phyloP scores from a whole-genome alignment of 2,329 filamentous ascomycete species.

The Hymenoscyphus albidus region DNA sequence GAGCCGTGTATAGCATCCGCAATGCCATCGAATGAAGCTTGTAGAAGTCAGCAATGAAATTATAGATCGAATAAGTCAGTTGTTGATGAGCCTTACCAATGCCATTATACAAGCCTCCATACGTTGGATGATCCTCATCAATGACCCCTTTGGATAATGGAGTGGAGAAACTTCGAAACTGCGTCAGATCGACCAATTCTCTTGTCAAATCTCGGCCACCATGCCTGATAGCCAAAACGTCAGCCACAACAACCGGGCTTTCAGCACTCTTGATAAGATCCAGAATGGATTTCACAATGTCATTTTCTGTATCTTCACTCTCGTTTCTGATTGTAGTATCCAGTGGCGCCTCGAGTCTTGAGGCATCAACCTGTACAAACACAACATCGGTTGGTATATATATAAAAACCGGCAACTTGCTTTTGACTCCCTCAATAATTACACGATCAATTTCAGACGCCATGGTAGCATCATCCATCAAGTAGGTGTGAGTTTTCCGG shows the following conservation, averaged over 20 bases:
- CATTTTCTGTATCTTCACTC: conserved; percentile 26
- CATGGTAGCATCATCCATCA: conserved; percentile 58
- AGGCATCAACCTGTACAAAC: conserved; percentile 34
- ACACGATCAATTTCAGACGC: conserved; percentile 49
- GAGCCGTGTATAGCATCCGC: conserved; percentile 40
- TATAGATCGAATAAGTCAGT: not conserved
- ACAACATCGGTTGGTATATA: conserved; percentile 54
- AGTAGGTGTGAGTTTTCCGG: conserved; percentile 33
- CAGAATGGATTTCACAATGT: conserved; percentile 37
- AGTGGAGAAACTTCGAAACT: conserved; percentile 46
- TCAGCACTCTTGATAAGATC: conserved; percentile 43
- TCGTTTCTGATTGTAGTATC: conserved; percentile 26
- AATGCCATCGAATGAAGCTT: conserved; percentile 29
- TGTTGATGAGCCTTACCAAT: conserved; percentile 33
- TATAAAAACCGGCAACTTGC: conserved; percentile 54
- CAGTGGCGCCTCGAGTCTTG: conserved; percentile 32
- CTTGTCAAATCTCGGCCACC: conserved; percentile 29
- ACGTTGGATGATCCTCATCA: conserved; percentile 45
- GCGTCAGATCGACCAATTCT: conserved; percentile 41
- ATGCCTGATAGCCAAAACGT: conserved; percentile 42
- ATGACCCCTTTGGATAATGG: conserved; percentile 49
- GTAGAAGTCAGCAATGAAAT: not conserved
- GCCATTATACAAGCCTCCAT: conserved; percentile 48
- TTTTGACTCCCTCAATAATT: conserved; percentile 47
- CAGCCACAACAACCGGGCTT: conserved; percentile 48